Percentiles rank a stretch among this genome's conserved stretches.
Conservation (phyloP, 2,329 filamentous ascomycete genomes). For the Aspergillus udagawae region DNA sequence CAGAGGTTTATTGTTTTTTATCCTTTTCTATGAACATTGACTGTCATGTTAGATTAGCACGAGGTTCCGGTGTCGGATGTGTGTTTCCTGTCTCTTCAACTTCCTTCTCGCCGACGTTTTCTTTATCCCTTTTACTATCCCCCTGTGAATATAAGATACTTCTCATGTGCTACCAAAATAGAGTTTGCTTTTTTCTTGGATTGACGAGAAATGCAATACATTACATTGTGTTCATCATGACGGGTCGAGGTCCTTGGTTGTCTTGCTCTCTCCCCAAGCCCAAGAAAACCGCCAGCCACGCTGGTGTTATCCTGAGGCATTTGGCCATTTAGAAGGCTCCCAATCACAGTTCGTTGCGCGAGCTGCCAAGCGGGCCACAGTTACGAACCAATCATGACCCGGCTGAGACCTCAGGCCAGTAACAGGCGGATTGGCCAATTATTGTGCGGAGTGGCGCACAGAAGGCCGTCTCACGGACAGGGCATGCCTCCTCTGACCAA, state of each 20-base stretch:
- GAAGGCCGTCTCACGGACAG: conserved; percentile 17
- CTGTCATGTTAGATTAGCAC: conserved; percentile 15
- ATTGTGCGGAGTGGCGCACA: conserved; percentile 1
- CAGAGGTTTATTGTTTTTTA: not conserved
- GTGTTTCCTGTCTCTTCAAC: conserved; percentile 4
- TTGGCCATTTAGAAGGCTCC: not conserved
- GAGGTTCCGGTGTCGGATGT: conserved; percentile 18
- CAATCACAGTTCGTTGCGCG: not conserved
- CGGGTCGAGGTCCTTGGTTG: not conserved
- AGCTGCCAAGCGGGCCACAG: conserved; percentile 4
- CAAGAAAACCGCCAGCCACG: not conserved
- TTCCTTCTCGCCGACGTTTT: conserved; percentile 5
- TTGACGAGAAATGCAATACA: not conserved
- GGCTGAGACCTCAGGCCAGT: conserved; percentile 2
- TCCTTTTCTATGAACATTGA: conserved; percentile 5
- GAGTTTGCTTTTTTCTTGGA: conserved; percentile 8
- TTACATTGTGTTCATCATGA: not conserved
- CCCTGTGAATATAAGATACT: conserved; percentile 16
- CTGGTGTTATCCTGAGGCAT: not conserved
- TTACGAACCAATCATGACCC: conserved; percentile 10
- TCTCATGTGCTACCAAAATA: conserved; percentile 13
- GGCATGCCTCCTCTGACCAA: conserved; percentile 7
- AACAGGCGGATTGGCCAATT: conserved; percentile 9
- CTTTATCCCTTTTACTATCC: conserved; percentile 2
- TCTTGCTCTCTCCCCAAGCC: not conserved